These are phyloP conservation scores for Ceratocystis huliohia DNA, from an alignment of 2,329 filamentous ascomycete genomes.

Conservation along the genomic window DNA sequence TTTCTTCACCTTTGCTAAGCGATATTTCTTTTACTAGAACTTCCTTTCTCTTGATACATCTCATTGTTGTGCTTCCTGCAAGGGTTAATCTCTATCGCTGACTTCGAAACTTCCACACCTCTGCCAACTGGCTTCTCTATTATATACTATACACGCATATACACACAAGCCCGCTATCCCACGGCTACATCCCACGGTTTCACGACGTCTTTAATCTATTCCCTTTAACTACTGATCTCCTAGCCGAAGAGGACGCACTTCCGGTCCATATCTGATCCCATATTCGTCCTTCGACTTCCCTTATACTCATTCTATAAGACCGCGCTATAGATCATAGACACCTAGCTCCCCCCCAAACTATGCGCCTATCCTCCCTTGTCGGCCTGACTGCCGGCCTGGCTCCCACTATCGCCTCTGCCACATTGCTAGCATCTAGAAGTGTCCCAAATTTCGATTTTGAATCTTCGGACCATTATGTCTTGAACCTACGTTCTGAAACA, in stretches of 20 bases:
- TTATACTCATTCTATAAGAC: not conserved
- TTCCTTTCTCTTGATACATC: not conserved
- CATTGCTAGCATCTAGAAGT: slow-evolving; percentile 37
- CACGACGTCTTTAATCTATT: not conserved
- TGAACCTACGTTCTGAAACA: slow-evolving; percentile 59
- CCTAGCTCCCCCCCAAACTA: slow-evolving; percentile 24
- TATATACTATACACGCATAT: not conserved
- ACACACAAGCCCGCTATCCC: not conserved
- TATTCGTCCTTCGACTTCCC: not conserved
- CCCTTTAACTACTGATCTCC: not conserved
- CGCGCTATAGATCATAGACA: not conserved
- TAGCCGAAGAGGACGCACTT: not conserved
- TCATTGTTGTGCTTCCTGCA: not conserved
- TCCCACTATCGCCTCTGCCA: slow-evolving; percentile 34
- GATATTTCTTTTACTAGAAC: not conserved
- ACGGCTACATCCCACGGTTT: not conserved
- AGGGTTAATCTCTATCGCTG: not conserved
- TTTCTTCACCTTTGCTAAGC: not conserved
- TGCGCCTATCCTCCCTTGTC: slow-evolving; percentile 42
- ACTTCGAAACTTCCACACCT: not conserved
- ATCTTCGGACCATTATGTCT: slow-evolving; percentile 80
- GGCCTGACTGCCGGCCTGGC: slow-evolving; percentile 41
- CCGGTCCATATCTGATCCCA: not conserved
- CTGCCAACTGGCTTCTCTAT: not conserved
- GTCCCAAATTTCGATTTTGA: slow-evolving; percentile 45